phyloP scores from a whole-genome alignment of 345 rosid species.

The Noccaea caerulescens region DNA sequence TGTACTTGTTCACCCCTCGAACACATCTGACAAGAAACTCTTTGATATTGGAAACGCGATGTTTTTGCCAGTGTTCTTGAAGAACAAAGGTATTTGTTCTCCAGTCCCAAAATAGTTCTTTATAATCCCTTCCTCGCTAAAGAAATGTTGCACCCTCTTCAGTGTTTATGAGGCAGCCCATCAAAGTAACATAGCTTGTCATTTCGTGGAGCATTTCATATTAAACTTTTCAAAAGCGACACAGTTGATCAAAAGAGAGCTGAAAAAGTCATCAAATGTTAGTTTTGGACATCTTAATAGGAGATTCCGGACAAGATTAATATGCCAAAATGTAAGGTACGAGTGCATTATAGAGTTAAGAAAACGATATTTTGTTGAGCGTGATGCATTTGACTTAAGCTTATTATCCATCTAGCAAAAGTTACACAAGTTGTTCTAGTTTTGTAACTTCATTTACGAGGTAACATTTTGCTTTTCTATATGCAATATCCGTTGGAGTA shows the following conservation, averaged over 20 bases:
- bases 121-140: constrained; percentile 34
- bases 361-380: too few relatives aligned
- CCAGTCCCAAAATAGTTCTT: constrained; percentile 64
- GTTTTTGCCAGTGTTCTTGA: constrained; percentile 54
- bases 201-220: constrained; percentile 46
- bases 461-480: too few relatives aligned
- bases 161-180: constrained; percentile 57
- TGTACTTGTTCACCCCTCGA: constrained; percentile 56
- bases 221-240: constrained; percentile 64
- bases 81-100: constrained; percentile 52
- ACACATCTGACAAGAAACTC: constrained; percentile 47
- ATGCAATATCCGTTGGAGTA: too few relatives aligned
- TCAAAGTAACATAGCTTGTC: constrained; percentile 54
- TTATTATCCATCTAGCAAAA: too few relatives aligned
- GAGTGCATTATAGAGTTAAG: too few relatives aligned
- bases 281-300: too few relatives aligned
- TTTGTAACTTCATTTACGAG: too few relatives aligned
- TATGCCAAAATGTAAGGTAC: too few relatives aligned
- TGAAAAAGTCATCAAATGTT: constrained; percentile 49
- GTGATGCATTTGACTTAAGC: too few relatives aligned
- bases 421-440: too few relatives aligned
- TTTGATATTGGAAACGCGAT: constrained; percentile 48
- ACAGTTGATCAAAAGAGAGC: constrained; percentile 52
- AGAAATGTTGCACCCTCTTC: too few relatives aligned
- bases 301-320: too few relatives aligned